Conservation (phyloP, 2,329 filamentous ascomycete species). For the Ramularia endophylla region DNA sequence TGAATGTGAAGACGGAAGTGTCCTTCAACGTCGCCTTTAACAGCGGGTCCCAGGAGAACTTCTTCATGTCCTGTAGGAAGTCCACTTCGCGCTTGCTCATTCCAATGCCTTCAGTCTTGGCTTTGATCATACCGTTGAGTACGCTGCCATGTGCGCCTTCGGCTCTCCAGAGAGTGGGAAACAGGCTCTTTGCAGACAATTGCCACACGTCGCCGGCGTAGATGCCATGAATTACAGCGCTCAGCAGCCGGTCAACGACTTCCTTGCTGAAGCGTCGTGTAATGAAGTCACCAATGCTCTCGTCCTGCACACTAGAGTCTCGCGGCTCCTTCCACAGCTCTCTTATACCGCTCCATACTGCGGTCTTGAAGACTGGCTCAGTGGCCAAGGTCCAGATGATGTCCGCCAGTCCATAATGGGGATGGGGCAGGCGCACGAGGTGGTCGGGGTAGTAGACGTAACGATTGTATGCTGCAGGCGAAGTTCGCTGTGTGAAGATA, state of each 20-base stretch:
- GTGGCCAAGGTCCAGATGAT: conserved; percentile 27
- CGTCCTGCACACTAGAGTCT: conserved; percentile 47
- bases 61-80: conserved; percentile 27
- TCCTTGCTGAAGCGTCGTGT: conserved; percentile 48
- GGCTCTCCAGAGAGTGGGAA: conserved; percentile 47
- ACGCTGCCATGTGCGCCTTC: conserved; percentile 43
- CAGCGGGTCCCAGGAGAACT: conserved; percentile 30
- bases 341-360: conserved; percentile 32
- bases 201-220: conserved; percentile 84
- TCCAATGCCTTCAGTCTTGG: conserved; percentile 27
- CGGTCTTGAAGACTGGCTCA: conserved; percentile 53
- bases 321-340: conserved; percentile 30
- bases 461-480: conserved; percentile 55
- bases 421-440: conserved; percentile 58
- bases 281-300: conserved; percentile 66
- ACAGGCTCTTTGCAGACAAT: conserved; percentile 64
- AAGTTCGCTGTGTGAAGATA: conserved; percentile 45
- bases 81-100: conserved; percentile 32
- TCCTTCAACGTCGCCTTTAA: conserved; percentile 30
- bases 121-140: conserved; percentile 25
- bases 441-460: conserved; percentile 88
- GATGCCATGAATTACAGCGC: conserved; percentile 75
- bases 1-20: conserved; percentile 40
- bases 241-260: conserved; percentile 66
- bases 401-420: conserved; percentile 29